Evolutionary conservation across 2,329 filamentous ascomycete genomes (phyloP), one percentile per base, ranked within the genome.

Genomic region (Paradendryphiella salina): DNA sequence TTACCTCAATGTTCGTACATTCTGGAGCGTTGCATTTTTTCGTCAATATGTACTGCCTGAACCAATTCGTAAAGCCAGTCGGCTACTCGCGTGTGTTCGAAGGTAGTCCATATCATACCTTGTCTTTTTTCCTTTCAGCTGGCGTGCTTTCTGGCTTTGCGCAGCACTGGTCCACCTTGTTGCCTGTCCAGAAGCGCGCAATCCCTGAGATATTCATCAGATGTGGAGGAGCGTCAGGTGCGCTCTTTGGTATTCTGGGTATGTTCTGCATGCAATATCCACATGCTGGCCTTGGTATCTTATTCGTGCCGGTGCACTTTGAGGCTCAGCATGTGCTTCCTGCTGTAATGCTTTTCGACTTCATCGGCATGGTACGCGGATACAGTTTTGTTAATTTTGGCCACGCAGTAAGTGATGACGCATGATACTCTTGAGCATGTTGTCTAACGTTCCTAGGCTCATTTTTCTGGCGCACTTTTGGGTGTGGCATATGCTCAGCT

Each of bases 211-310:
- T 65, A 3, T 62, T 66, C 39, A 64, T 69, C 29, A 56, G 59
- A 29, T 60, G 59, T 23, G 67, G 67, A n/a, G 70, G 70, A 21
- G 67, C 69, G 5, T 71, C 67, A 46, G 70, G 70, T 15, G 70
- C 70, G 8, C 44, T 72, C 5, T 70, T 71, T 39, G 66, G 61
- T 11, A 47, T 70, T 4, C 47, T 70, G 3, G 62, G 65, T 8
- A 56, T 59, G 2, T 72, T 69, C 36, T 71, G 67, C 35, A 63
- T 65, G 57, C 60, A 71, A 38, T 71, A 69, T 42, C 70, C 70
- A 0, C 56, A 60, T 8, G 57, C 61, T 13, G 56, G 61, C 6
- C 46, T 72, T 3, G 69, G 69, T 1, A 63, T 72, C 31, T 46
- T 72, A 11, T 69, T 72, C 31, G n/a, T 72, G 4, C 70, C 70